Conservation (phyloP, 2,329 filamentous ascomycete genomes). For the Geosmithia morbida region DNA sequence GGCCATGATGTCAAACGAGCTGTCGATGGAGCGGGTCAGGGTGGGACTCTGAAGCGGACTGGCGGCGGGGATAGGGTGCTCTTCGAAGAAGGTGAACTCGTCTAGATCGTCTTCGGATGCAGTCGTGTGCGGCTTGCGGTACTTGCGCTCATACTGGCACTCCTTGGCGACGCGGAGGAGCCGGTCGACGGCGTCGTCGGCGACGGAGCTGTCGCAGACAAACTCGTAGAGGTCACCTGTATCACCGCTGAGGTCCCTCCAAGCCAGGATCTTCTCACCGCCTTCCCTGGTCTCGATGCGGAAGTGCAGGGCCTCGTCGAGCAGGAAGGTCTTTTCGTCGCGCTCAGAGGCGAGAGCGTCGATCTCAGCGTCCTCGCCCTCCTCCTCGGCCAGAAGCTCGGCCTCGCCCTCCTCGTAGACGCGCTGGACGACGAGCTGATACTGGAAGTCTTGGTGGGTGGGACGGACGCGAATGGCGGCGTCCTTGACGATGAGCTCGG, state of each 20-base stretch:
- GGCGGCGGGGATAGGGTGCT: constrained; percentile 48
- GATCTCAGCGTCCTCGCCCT: constrained; percentile 64
- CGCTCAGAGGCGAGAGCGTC: constrained; percentile 66
- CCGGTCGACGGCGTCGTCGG: constrained; percentile 55
- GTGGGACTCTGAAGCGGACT: constrained; percentile 47
- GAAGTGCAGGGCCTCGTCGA: constrained; percentile 86
- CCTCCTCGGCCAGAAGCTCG: constrained; percentile 78
- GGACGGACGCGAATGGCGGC: constrained; percentile 80
- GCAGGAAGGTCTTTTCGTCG: constrained; percentile 92
- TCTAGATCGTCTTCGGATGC: constrained; percentile 70
- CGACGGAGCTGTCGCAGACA: constrained; percentile 68
- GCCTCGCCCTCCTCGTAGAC: constrained; percentile 97
- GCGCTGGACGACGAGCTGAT: constrained; percentile 90
- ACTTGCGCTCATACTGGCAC: constrained; percentile 97
- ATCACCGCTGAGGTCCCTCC: constrained; percentile 91
- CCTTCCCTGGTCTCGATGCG: constrained; percentile 68
- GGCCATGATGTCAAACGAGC: constrained; percentile 40
- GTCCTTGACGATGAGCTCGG: constrained; percentile 98
- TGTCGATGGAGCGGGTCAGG: constrained; percentile 35
- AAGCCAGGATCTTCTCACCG: constrained; percentile 78
- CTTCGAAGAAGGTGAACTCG: constrained; percentile 65
- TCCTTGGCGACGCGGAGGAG: constrained; percentile 76
- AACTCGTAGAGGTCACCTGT: constrained; percentile 95
- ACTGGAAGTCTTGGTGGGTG: constrained; percentile 91
- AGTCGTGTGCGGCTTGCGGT: constrained; percentile 62